Percentiles rank a stretch among this genome's conserved stretches.
These are phyloP conservation scores for Zoysia japonica DNA, from an alignment of 176 grass and related monocot species.

Conservation along the genomic window DNA sequence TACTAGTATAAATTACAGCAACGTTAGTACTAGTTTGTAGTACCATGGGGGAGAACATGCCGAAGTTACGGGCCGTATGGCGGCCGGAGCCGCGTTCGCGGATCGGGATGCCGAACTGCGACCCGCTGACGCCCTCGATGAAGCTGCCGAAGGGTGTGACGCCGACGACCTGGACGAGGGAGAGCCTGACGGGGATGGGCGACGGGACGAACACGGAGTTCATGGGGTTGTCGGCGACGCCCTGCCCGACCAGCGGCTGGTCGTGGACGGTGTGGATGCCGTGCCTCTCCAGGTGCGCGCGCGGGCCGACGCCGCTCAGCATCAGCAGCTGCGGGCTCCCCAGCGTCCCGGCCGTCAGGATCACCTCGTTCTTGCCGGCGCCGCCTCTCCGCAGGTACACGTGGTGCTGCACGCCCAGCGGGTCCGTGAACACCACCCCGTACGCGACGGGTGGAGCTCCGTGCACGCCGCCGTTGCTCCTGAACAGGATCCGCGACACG, in stretches of 20 bases:
- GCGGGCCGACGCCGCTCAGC: slow-evolving; percentile 79
- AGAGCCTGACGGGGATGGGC: slow-evolving; percentile 53
- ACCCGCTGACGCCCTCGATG: slow-evolving; percentile 75
- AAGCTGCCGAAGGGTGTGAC: slow-evolving; percentile 69
- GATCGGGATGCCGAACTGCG: slow-evolving; percentile 60
- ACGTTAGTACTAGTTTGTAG: too few species aligned
- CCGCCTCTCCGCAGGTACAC: slow-evolving; percentile 50
- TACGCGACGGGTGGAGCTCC: slow-evolving; percentile 46
- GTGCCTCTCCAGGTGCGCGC: slow-evolving; percentile 47
- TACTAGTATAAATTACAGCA: too few species aligned
- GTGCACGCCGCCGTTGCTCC: slow-evolving; percentile 28
- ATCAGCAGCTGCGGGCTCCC: slow-evolving; percentile 90
- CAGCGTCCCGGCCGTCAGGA: slow-evolving; percentile 71
- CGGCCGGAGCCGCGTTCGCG: not conserved
- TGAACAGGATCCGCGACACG: slow-evolving; percentile 48
- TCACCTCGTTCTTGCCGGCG: slow-evolving; percentile 53
- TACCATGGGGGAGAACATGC: slow-evolving; percentile 66
- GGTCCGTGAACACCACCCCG: slow-evolving; percentile 66
- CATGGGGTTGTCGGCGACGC: slow-evolving; percentile 85
- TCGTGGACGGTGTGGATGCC: slow-evolving; percentile 57
- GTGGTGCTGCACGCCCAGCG: slow-evolving; percentile 46
- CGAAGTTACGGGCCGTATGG: slow-evolving; percentile 39
- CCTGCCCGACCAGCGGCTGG: slow-evolving; percentile 64
- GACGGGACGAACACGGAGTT: slow-evolving; percentile 71
- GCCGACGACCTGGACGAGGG: slow-evolving; percentile 79